These are phyloP conservation scores for Linnemannia zychae DNA, from an alignment of 192 early-diverging fungal genomes.

Conservation along the genomic window DNA sequence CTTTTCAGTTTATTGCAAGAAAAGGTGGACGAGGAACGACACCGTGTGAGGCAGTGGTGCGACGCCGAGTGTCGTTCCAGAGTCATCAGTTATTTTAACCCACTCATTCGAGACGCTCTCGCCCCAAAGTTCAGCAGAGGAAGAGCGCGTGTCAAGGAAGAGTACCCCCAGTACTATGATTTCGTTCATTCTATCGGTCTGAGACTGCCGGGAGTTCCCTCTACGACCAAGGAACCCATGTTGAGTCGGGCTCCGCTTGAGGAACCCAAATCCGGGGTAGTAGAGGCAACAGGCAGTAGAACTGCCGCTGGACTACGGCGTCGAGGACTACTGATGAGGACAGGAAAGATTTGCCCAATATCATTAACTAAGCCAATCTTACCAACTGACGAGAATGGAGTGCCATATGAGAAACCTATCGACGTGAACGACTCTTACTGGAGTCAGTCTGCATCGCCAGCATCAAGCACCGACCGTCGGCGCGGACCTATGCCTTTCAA, in stretches of 20 bases:
- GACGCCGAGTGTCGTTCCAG: constrained; percentile 20
- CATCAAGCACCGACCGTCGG: constrained; percentile 11
- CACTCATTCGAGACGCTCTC: constrained; percentile 21
- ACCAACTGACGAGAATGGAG: constrained; percentile 52
- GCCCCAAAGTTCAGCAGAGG: constrained; percentile 35
- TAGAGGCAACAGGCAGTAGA: neutral
- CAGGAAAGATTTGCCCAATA: constrained; percentile 36
- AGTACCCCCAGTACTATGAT: constrained; percentile 44
- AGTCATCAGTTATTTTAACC: constrained; percentile 24
- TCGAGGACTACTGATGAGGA: constrained; percentile 34
- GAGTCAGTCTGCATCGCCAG: neutral
- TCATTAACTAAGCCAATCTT: constrained; percentile 38
- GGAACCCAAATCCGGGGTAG: neutral
- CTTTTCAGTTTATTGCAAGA: constrained; percentile 32
- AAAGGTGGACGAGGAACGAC: constrained; percentile 34
- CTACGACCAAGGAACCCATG: constrained; percentile 35
- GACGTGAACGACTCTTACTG: constrained; percentile 37
- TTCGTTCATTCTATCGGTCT: constrained; percentile 43
- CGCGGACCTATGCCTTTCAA: constrained; percentile 21
- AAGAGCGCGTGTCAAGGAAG: constrained; percentile 24
- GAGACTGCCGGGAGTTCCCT: constrained; percentile 19
- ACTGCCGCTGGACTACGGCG: neutral
- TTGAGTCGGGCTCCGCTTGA: constrained; percentile 5
- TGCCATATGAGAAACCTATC: constrained; percentile 34
- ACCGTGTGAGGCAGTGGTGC: constrained; percentile 38